Conservation (phyloP, 139 green algal genomes). For the Chlamydomonas urium region DNA sequence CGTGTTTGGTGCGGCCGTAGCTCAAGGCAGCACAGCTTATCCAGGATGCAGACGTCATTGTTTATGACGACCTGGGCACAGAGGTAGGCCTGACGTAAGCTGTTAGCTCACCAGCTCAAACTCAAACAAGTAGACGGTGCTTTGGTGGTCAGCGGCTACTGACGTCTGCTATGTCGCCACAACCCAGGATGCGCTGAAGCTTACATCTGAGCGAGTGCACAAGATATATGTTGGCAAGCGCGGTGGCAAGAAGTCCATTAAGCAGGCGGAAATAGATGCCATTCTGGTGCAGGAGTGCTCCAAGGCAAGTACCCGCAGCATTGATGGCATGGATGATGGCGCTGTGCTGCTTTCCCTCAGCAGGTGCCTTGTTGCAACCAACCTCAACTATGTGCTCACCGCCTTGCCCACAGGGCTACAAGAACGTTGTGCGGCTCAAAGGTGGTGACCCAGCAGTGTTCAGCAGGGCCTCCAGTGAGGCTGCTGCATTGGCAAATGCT, state of each 20-base stretch:
- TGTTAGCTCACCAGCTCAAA: background rate
- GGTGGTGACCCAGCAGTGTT: constrained; percentile 73
- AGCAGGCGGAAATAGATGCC: background rate
- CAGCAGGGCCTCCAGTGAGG: constrained; percentile 53
- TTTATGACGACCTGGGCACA: constrained; percentile 68
- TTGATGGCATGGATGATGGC: background rate
- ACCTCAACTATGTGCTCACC: background rate
- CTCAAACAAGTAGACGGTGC: background rate
- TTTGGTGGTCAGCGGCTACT: background rate
- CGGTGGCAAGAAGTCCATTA: constrained; percentile 26
- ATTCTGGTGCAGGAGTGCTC: background rate
- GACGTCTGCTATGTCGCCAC: background rate
- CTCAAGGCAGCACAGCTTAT: constrained; percentile 47
- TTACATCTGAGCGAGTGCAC: constrained; percentile 4
- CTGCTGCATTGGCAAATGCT: constrained; percentile 50
- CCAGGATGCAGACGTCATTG: constrained; percentile 45
- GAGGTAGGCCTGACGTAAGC: constrained; percentile 28
- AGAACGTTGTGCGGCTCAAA: constrained; percentile 28
- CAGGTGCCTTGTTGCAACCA: background rate
- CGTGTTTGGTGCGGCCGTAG: constrained; percentile 23
- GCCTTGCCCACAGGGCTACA: background rate
- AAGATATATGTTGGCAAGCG: constrained; percentile 67
- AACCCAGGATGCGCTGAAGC: constrained; percentile 40
- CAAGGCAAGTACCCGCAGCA: background rate
- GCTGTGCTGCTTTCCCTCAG: background rate